A percentile compares a stretch with the other conserved stretches of the same genome.
Conservation (phyloP, 2,329 filamentous ascomycete genomes). For the Sphaerostilbella broomeana region DNA sequence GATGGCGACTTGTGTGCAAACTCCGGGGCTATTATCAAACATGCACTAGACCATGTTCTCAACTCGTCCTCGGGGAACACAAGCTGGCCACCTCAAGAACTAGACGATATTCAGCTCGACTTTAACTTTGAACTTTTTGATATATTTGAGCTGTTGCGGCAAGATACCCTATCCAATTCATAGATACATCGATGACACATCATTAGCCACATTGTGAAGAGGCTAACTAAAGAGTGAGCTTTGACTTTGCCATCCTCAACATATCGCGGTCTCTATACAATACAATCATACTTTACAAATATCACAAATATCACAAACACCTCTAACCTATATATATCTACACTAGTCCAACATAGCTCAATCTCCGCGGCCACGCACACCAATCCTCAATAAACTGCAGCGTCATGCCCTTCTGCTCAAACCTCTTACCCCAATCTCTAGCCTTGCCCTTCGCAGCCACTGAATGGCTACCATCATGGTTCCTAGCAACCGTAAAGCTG, state of each 20-base stretch:
- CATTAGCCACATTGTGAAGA: too few relatives aligned
- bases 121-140: slow-evolving; percentile 37
- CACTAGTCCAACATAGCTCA: background rate
- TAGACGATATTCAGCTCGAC: slow-evolving; percentile 19
- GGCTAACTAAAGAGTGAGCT: too few relatives aligned
- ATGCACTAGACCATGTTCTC: slow-evolving; percentile 43
- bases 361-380: background rate
- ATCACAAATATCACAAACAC: too few relatives aligned
- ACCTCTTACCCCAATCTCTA: slow-evolving; percentile 2
- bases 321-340: too few relatives aligned
- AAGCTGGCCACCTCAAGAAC: slow-evolving; percentile 13
- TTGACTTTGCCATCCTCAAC: too few relatives aligned
- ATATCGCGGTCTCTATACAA: too few relatives aligned
- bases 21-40: slow-evolving; percentile 42
- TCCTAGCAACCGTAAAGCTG: slow-evolving; percentile 13
- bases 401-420: background rate
- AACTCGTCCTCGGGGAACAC: slow-evolving; percentile 27
- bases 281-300: too few relatives aligned
- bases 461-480: slow-evolving; percentile 10
- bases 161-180: slow-evolving; percentile 14
- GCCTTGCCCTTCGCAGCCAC: slow-evolving; percentile 2
- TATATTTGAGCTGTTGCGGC: slow-evolving; percentile 34
- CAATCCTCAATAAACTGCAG: slow-evolving; percentile 4
- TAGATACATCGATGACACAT: too few relatives aligned
- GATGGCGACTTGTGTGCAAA: slow-evolving; percentile 42